A percentile compares a stretch with the other conserved stretches of the same genome.
Evolutionary conservation across 2,329 filamentous ascomycete genomes (phyloP).

Genomic region (Calonectria pauciramosa): DNA sequence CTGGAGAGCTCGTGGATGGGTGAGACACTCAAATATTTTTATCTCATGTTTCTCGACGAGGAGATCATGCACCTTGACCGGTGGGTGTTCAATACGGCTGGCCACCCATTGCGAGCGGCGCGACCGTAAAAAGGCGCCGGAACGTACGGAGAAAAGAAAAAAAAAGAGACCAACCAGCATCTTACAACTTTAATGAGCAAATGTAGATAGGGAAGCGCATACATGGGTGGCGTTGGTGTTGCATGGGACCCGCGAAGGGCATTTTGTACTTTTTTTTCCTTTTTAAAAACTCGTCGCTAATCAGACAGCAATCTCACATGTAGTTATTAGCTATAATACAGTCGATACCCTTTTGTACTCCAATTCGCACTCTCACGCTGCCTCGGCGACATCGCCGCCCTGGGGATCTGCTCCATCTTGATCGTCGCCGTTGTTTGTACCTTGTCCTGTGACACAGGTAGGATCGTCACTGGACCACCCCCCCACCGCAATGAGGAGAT

Average conservation of each 20-base stretch:
- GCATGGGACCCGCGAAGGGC: neutral
- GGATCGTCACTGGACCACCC: neutral
- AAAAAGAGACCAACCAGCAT: no score
- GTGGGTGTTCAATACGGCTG: conserved; percentile 73
- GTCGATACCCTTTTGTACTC: conserved; percentile 18
- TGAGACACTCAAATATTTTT: conserved; percentile 84
- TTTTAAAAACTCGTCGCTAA: neutral
- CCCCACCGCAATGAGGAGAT: conserved; percentile 1
- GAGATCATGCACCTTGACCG: conserved; percentile 75
- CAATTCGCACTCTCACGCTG: neutral
- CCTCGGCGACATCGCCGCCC: conserved; percentile 7
- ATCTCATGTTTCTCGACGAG: conserved; percentile 77
- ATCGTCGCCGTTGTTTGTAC: neutral
- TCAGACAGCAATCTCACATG: neutral
- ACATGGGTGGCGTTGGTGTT: conserved; percentile 12
- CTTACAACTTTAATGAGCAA: conserved; percentile 1
- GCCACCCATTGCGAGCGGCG: conserved; percentile 58
- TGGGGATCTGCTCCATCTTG: neutral
- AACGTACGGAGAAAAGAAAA: neutral
- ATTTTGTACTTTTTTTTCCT: neutral
- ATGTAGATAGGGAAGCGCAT: conserved; percentile 4
- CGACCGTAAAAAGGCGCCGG: neutral
- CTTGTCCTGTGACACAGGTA: neutral
- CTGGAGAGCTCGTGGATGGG: conserved; percentile 82
- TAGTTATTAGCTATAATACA: conserved; percentile 2